Evolutionary conservation across 2,329 filamentous ascomycete genomes (phyloP), one percentile per base, ranked within the genome.

Genomic region (Paracorniculantispora psalliotae): DNA sequence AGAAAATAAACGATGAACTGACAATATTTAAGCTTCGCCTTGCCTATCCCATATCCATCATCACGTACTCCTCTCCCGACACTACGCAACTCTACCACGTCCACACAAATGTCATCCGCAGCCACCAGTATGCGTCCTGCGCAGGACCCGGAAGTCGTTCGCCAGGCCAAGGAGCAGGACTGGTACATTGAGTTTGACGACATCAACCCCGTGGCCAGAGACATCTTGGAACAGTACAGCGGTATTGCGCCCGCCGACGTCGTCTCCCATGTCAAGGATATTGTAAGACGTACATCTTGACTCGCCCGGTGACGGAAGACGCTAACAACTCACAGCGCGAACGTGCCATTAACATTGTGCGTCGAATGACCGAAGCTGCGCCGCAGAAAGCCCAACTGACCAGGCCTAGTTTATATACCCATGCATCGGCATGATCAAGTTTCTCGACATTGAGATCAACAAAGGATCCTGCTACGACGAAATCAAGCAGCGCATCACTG

Each of bases 361-460:
- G 49, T 8, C 25, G 47, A 21, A n/a, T n/a, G n/a, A n/a, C n/a
- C n/a, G n/a, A n/a, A n/a, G n/a, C n/a, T n/a, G n/a, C n/a, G n/a
- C n/a, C n/a, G n/a, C n/a, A n/a, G n/a, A n/a, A n/a, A n/a, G n/a
- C n/a, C n/a, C n/a, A n/a, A n/a, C n/a, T n/a, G n/a, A n/a, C n/a
- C n/a, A n/a, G n/a, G n/a, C n/a, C n/a, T 49, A 50, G 49, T 52
- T 52, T 25, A 59, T 59, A 4, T 64, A 64, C 46, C 63, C 63
- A 5, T 64, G 63, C 52, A 61, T 64, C 5, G 63, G 61, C 41
- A 52, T 57, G 21, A 59, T 64, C 60, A 47, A 51, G 44, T 64
- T 64, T 48, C 58, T 64, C 37, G 57, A 64, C 53, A 50, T 63
- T 35, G 61, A 63, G 44, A 54, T 64, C 37, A 15, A 23, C 41